Percentiles rank a stretch among this genome's conserved stretches.
Conservation (phyloP, 2,329 filamentous ascomycete species). For the Scedosporium dehoogii region DNA sequence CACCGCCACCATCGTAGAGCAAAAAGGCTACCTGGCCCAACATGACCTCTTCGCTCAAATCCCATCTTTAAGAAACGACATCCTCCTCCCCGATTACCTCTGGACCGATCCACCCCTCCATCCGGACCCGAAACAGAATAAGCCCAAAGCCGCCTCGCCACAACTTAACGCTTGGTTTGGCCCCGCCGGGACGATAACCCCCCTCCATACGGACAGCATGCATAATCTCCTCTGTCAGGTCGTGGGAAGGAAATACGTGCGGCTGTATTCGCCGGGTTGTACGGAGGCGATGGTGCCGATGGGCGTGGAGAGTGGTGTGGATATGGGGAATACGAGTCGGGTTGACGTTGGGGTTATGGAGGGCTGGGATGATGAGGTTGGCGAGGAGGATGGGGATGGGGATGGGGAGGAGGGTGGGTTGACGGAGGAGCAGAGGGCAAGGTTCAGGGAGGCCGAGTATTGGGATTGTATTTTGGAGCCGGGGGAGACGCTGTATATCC, state of each 20-base stretch:
- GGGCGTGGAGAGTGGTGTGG: conserved; percentile 57
- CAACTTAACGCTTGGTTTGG: conserved; percentile 90
- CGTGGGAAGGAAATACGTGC: conserved; percentile 83
- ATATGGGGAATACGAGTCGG: conserved; percentile 85
- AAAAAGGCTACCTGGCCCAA: conserved; percentile 77
- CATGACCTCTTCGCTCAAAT: conserved; percentile 82
- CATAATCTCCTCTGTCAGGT: conserved; percentile 88
- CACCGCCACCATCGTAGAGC: not conserved
- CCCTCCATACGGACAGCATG: conserved; percentile 87
- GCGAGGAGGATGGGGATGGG: conserved; percentile 9
- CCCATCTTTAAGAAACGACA: conserved; percentile 64
- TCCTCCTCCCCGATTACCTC: conserved; percentile 75
- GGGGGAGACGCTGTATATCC: conserved; percentile 82
- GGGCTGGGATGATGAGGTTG: conserved; percentile 41
- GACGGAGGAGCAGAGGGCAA: conserved; percentile 26
- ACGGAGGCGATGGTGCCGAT: conserved; percentile 50
- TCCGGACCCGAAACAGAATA: conserved; percentile 22
- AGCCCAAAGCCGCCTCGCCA: conserved; percentile 43
- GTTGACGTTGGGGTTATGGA: conserved; percentile 67
- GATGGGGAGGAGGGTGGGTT: conserved; percentile 21
- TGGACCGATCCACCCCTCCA: conserved; percentile 58
- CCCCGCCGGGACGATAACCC: conserved; percentile 77
- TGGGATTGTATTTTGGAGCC: conserved; percentile 69
- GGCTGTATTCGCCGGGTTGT: conserved; percentile 66
- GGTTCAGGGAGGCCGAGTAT: conserved; percentile 52